Base-by-base conservation (phyloP, 2,329 filamentous ascomycete species). In the Lecanosticta acicola region DNA sequence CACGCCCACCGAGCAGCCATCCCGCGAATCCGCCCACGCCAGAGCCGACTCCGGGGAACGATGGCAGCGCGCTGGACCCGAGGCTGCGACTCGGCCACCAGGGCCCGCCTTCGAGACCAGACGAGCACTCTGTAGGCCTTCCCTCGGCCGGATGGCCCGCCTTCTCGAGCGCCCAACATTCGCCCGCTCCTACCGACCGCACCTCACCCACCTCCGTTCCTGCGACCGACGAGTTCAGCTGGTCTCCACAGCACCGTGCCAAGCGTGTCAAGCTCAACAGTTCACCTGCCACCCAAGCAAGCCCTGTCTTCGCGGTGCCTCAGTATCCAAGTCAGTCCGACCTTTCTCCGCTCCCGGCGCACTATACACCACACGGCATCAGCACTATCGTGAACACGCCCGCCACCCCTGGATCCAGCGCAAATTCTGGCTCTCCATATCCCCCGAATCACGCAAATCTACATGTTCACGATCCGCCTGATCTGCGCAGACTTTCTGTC, bases 401-500 rank as follows among this genome's bases (percentile, higher is more conserved):
- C 53, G 69, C 67, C 57, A 77, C 67, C 45, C 73, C 68, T 29
- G 65, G 59, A 47, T 71, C 66, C 40, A 62, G 58, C 41, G 48
- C 53, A 37, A 46, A 53, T 24, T 59, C 59, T 8, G 53, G 45
- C 35, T 63, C 62, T 8, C 60, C 61, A 14, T 57, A 55, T 29
- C 53, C 56, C 16, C 38, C 40, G 2, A 49, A 55, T 19, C 34
- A 50, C 1, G 34, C 48, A 3, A 18, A 51, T 2, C 42, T 54
- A 14, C 35, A 49, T n/a, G 45, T 56, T 3, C 65, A 68, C 37
- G 61, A 66, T 13, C 62, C 68, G 39, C 59, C 69, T 20, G 72
- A 76, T 45, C 55, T 75, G 20, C 72, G 74, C 9, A 67, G 79
- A 13, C 68, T 86, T 17, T 84, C 82, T 7, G 81, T 87, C 24